phyloP scores from a whole-genome alignment of 2,329 filamentous ascomycete species.

The Xylariaceae sp. region DNA sequence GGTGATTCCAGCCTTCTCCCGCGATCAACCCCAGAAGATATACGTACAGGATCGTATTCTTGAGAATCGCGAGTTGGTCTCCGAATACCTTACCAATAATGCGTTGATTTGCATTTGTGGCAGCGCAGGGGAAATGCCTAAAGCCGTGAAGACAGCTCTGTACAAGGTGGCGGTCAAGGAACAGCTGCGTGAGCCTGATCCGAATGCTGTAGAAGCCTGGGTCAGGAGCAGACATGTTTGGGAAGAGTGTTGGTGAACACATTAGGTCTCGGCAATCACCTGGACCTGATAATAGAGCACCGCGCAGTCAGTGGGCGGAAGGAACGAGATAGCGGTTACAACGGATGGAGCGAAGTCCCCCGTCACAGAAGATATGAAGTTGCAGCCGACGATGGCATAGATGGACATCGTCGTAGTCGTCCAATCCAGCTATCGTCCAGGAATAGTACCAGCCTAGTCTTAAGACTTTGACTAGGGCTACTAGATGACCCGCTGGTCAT shows the following conservation, averaged over 20 bases:
- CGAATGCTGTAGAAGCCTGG: constrained; percentile 36
- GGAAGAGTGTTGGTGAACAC: constrained; percentile 55
- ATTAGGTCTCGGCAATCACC: background rate
- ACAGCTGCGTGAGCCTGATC: constrained; percentile 26
- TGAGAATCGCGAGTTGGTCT: constrained; percentile 36
- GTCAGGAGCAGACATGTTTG: constrained; percentile 28
- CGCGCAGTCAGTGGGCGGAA: too few species aligned
- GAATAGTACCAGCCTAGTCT: too few species aligned
- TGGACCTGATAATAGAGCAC: too few species aligned
- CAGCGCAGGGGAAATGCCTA: constrained; percentile 55
- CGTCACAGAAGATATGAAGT: too few species aligned
- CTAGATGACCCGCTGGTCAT: too few species aligned
- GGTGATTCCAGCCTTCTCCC: constrained; percentile 64
- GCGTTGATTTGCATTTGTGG: constrained; percentile 54
- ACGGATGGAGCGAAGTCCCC: too few species aligned
- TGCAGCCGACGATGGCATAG: too few species aligned
- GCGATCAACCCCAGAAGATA: constrained; percentile 57
- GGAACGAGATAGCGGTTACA: too few species aligned
- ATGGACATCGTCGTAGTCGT: too few species aligned
- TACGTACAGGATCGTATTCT: constrained; percentile 55
- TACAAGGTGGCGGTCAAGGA: constrained; percentile 44
- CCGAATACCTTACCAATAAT: constrained; percentile 33
- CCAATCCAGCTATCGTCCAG: too few species aligned
- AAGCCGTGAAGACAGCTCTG: constrained; percentile 50
- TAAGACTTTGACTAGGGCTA: too few species aligned